Conservation (phyloP, 371 early-diverging fungal species). For the Parasitella parasitica region DNA sequence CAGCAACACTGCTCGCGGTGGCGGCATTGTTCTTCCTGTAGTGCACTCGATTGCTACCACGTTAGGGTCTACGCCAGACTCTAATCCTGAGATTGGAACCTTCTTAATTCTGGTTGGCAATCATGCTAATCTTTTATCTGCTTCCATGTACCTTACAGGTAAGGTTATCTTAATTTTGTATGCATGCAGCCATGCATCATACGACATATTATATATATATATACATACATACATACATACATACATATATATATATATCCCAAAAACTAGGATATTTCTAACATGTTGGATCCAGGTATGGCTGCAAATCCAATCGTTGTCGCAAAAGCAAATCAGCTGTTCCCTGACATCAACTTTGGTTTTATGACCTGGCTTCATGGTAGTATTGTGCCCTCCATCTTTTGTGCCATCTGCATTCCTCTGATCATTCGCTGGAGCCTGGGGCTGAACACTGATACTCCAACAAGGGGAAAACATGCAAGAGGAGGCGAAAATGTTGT, state of each 20-base stretch:
- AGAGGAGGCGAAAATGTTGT: constrained; percentile 19
- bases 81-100: constrained; percentile 41
- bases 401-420: constrained; percentile 46
- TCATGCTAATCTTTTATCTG: constrained; percentile 64
- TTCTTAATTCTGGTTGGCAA: constrained; percentile 57
- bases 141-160: constrained; percentile 67
- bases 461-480: constrained; percentile 13
- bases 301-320: constrained; percentile 70
- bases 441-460: constrained; percentile 21
- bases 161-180: not conserved
- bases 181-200: not conserved
- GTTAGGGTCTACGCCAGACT: constrained; percentile 42
- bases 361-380: constrained; percentile 63
- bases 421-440: constrained; percentile 31
- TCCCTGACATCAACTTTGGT: constrained; percentile 52
- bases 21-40: constrained; percentile 69
- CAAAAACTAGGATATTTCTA: not conserved
- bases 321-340: constrained; percentile 50
- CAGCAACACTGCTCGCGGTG: constrained; percentile 72
- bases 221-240: no score
- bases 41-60: constrained; percentile 62
- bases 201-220: no score
- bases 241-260: no score
- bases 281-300: constrained; percentile 47
- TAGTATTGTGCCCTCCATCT: constrained; percentile 51